These are phyloP conservation scores for Boletus tomentosulus DNA, from an alignment of 768 basidiomycete species.

Conservation along the genomic window DNA sequence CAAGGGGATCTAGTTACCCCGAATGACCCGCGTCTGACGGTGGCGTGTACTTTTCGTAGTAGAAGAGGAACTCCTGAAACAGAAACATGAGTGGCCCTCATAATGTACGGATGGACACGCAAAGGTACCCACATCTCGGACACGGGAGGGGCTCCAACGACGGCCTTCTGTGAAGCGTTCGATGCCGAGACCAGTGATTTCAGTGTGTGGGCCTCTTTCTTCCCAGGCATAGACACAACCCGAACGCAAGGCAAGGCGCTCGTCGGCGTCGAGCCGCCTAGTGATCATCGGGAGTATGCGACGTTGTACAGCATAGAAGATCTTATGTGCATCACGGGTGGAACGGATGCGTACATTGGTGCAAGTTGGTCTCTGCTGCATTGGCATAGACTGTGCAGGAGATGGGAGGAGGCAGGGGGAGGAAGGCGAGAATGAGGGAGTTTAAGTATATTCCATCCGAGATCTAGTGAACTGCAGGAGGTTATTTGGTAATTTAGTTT, in stretches of 20 bases:
- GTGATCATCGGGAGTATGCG: conserved; percentile 69
- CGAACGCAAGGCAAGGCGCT: conserved; percentile 51
- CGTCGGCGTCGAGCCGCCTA: conserved; percentile 72
- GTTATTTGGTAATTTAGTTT: conserved; percentile 30
- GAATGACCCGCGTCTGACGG: conserved; percentile 41
- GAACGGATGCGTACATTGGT: conserved; percentile 71
- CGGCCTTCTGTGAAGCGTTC: conserved; percentile 84
- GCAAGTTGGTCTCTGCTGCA: conserved; percentile 69
- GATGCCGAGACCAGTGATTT: conserved; percentile 75
- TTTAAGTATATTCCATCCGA: conserved; percentile 30
- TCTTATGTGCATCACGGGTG: conserved; percentile 73
- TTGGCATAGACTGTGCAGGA: conserved; percentile 25
- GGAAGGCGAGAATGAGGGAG: conserved; percentile 18
- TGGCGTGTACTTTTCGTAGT: conserved; percentile 69
- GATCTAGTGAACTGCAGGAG: conserved; percentile 27
- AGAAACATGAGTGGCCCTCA: conserved; percentile 11
- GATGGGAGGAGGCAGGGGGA: conserved; percentile 8
- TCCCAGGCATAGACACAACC: conserved; percentile 61
- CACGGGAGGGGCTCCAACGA: conserved; percentile 79
- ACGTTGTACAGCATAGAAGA: conserved; percentile 68
- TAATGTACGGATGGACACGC: not conserved
- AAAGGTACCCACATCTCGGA: conserved; percentile 57
- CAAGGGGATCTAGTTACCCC: conserved; percentile 32
- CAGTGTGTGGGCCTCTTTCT: conserved; percentile 67
- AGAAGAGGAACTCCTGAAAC: conserved; percentile 75